Base-by-base conservation (phyloP, 352 stramenopile genomes). In the Blastocystis sp. region DNA sequence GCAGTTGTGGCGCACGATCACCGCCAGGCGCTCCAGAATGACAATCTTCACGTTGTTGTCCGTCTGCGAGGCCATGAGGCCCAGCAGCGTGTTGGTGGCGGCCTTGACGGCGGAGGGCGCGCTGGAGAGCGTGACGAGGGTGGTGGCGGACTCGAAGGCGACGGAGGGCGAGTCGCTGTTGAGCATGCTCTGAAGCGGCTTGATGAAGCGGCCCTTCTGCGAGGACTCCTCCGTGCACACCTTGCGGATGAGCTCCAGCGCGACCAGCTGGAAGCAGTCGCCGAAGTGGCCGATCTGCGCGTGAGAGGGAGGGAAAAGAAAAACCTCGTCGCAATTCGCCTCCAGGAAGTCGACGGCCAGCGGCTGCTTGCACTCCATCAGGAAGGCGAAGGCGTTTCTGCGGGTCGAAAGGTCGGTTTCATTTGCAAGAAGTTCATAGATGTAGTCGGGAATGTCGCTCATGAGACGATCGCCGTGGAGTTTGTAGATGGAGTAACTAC, bases 41-140 rank as follows among this genome's bases (percentile, higher is more conserved):
- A 99, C 99, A 17, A 99, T 93, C 92, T 99, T 99, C 69, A 99
- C 95, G 89, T 99, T 99, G 91, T 99, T 99, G 91, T 99, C 97
- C 90, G 96, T 98, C 90, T 98, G 95, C 48, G 92, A 95, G 90
- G 98, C 98, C 19, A 99, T 92, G 52, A 99, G 92, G 1, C 93
- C 94, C 40, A 95, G 95, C 91, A 99, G 99, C 3, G 96, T 98
- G 88, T 98, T 94, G 14, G 96, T 95, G 1, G 96, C 95, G 0
- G 96, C 96, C 21, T 96, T 95, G 23, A 99, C 94, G 17, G 97
- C 97, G 14, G 97, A 99, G 1, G 97, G 96, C 43, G 96, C 96
- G n/a, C 93, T 96, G 34, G 95, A 98, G 0, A 99, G 92, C 84
- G 94, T 98, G 66, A 99, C 96, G 23, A 99, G 92, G 53, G 97